Conservation (phyloP, 768 basidiomycete species). For the Lenzites betulinus region DNA sequence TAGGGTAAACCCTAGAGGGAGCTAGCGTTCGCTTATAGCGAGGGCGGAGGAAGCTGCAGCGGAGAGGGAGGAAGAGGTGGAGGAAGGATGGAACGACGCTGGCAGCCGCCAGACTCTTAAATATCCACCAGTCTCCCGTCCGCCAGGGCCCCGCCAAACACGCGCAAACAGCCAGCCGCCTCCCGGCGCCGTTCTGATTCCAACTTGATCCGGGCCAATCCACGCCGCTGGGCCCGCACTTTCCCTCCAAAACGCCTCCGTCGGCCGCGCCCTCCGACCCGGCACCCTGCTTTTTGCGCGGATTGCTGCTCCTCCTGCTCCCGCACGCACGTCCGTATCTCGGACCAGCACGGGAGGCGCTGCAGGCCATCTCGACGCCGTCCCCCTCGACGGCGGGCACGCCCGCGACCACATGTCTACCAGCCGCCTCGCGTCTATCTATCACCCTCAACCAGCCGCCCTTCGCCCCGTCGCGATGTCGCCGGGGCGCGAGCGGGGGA, state of each 20-base stretch:
- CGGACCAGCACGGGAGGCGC: conserved; percentile 13
- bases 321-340: not conserved
- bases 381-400: not conserved
- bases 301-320: conserved; percentile 2
- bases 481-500: conserved; percentile 2
- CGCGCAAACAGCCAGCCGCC: conserved; percentile 15
- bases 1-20: conserved; percentile 20
- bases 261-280: conserved; percentile 20
- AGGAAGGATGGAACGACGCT: conserved; percentile 22
- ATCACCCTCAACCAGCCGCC: conserved; percentile 9
- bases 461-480: conserved; percentile 4
- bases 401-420: conserved; percentile 12
- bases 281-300: conserved; percentile 7
- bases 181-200: conserved; percentile 15
- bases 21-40: conserved; percentile 17
- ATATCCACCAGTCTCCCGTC: conserved; percentile 19
- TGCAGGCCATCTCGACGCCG: not conserved
- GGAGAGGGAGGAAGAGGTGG: conserved; percentile 20
- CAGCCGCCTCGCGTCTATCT: conserved; percentile 11
- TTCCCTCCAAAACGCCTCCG: not conserved
- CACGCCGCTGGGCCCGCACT: not conserved
- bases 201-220: conserved; percentile 20
- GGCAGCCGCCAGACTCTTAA: conserved; percentile 24
- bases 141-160: conserved; percentile 18
- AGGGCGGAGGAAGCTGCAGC: conserved; percentile 17